Conservation (phyloP, 805 yeast species). For the Wickerhamiella shivajii region DNA sequence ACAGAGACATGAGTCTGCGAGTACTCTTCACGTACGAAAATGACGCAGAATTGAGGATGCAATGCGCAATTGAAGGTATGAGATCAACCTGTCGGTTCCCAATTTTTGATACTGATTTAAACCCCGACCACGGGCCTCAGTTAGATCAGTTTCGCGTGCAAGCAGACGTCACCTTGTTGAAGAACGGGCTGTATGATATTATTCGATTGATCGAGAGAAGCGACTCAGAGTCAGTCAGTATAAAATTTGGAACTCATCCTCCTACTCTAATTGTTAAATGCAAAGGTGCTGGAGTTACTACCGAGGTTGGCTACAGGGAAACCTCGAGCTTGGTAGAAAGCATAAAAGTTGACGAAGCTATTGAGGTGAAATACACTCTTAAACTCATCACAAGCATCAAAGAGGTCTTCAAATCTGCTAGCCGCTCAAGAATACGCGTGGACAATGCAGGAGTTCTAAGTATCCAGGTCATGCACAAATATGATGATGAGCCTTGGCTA, state of each 20-base stretch:
- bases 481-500: constrained; percentile 2
- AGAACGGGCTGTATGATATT: not conserved
- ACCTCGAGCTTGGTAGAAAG: not conserved
- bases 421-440: not conserved
- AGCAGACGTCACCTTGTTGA: not conserved
- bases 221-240: not conserved
- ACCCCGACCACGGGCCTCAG: too few relatives aligned
- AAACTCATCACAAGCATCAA: constrained; percentile 1
- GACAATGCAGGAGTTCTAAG: constrained; percentile 6
- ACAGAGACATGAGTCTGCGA: too few relatives aligned
- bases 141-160: too few relatives aligned
- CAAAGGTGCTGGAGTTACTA: not conserved
- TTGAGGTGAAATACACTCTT: constrained; percentile 3
- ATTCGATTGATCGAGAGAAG: not conserved
- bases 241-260: not conserved
- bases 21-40: too few relatives aligned
- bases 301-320: not conserved
- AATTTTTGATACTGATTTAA: not conserved
- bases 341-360: not conserved
- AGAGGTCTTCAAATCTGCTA: not conserved
- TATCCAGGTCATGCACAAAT: constrained; percentile 7
- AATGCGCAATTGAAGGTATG: constrained; percentile 1
- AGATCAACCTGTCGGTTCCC: not conserved
- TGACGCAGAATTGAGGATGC: too few relatives aligned
- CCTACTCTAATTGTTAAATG: not conserved